Base-by-base conservation (phyloP, 2,329 filamentous ascomycete species). In the Magnaporthiopsis rhizophila region DNA sequence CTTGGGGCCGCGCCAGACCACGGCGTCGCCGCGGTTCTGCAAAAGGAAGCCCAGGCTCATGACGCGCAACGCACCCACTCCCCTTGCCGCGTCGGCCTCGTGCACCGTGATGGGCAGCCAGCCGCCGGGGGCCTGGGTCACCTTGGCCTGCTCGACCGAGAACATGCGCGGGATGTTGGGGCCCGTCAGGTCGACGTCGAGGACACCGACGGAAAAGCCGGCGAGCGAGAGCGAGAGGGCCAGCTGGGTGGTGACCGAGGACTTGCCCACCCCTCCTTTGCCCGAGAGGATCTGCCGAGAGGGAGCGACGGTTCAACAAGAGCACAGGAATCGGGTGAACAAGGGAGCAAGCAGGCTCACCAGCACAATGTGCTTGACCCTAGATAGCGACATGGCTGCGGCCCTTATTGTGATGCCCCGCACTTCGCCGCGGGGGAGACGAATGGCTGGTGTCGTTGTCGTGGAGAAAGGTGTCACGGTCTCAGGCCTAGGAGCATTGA, bases 181-280 rank as follows among this genome's bases (percentile, higher is more conserved):
- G 0, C 95, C 95, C 0, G 95, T 99, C 24, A 99, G 85, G 75
- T 99, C 95, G 73, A 98, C 89, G 75, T 99, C 95, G 69, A 99
- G 89, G 34, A 99, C 92, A 63, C 95, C 95, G 58, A 98, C 94
- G 0, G 91, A 92, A 74, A 94, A 86, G 65, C 94, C 94, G 68
- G 91, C 86, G 0, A 95, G 84, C 2, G 92, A 89, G 38, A 99
- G 86, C 0, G 93, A 92, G 53, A 99, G 85, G 11, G 95, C 95
- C 21, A 99, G 87, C 75, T 99, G 95, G 1, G 94, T 96, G 0
- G 95, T 98, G n/a, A 97, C 88, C 63, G 92, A 97, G 58, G 94
- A 98, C 81, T 99, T 99, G 65, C 95, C 95, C 26, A 99, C 95
- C 70, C 95, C 95, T 72, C 95, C 95, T 83, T 99, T 99, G 71